Base-by-base conservation (phyloP, 2,329 filamentous ascomycete genomes). In the Fusarium redolens region DNA sequence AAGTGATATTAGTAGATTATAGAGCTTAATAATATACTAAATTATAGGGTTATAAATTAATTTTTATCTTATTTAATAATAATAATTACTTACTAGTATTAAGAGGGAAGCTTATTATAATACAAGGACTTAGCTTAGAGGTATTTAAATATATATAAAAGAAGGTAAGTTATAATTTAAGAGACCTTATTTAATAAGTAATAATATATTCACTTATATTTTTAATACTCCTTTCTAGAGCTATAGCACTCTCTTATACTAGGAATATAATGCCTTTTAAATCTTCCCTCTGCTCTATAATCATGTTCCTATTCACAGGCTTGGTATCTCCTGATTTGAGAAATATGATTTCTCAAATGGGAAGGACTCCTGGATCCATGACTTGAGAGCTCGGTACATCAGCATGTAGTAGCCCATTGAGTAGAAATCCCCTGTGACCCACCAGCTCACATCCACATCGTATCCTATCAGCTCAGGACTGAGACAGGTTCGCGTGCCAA, bases 191-290 rank as follows among this genome's bases (percentile, higher is more conserved):
- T 7, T 18, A 17, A 4, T 9, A 47, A 9, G 13, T 22, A 41
- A 51, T 7, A 22, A 68, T 68, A 64, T 33, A 56, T 57, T 30
- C 61, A 25, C 14, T 68, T 4, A 13, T 35, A 2, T 7, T 38
- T 0, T 18, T 38, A 8, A 15, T 33, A 25, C 28, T 68, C 5
- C 4, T 68, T 1, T 60, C 64, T 0, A 25, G 64, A 13, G 64
- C 44, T 2, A 20, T 20, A 14, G 65, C 65, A 10, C 50, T 68
- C 8, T 56, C 50, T 8, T 73, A 73, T 20, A 71, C 71, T 1
- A 37, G 45, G 8, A 73, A 73, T 4, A 43, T 59, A 22, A 68
- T 74, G 7, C 45, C 50, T 1, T 47, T 65, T 12, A 20, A 33
- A 33, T 10, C 14, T 14, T 33, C 2, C 31, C 12, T 33, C 31